These are phyloP conservation scores for Furcasterigmium furcatum DNA, from an alignment of 2,329 filamentous ascomycete genomes.

Conservation along the genomic window DNA sequence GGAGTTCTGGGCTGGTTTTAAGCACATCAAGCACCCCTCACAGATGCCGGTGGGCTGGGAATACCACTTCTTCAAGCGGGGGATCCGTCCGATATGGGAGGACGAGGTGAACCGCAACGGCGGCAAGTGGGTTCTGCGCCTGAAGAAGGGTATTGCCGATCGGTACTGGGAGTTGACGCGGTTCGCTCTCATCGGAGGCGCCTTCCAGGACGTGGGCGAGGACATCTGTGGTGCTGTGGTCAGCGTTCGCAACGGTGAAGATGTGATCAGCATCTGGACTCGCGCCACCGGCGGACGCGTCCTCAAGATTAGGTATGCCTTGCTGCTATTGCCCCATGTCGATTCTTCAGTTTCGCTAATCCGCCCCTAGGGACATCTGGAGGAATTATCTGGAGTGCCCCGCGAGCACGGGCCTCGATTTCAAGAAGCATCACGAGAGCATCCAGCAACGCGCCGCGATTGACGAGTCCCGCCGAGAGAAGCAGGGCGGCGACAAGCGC, in stretches of 20 bases:
- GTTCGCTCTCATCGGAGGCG: slow-evolving; percentile 86
- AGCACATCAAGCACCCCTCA: slow-evolving; percentile 86
- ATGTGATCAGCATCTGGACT: slow-evolving; percentile 97
- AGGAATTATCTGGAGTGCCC: slow-evolving; percentile 86
- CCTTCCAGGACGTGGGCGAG: slow-evolving; percentile 88
- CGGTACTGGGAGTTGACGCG: slow-evolving; percentile 96
- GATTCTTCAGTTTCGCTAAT: not conserved
- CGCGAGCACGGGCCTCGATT: slow-evolving; percentile 84
- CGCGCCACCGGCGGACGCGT: slow-evolving; percentile 89
- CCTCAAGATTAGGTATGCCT: slow-evolving; percentile 85
- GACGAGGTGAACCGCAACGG: slow-evolving; percentile 95
- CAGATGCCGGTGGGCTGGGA: slow-evolving; percentile 87
- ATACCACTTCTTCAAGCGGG: slow-evolving; percentile 97
- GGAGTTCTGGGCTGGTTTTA: slow-evolving; percentile 88
- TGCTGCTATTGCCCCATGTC: slow-evolving; percentile 5
- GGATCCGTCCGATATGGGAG: slow-evolving; percentile 96
- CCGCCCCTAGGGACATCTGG: slow-evolving; percentile 77
- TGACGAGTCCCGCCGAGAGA: slow-evolving; percentile 88
- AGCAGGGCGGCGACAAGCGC: slow-evolving; percentile 50
- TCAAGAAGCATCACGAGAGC: slow-evolving; percentile 94
- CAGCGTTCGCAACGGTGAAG: slow-evolving; percentile 91
- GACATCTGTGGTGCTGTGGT: slow-evolving; percentile 94
- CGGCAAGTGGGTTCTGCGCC: slow-evolving; percentile 93
- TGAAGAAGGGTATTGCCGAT: slow-evolving; percentile 97
- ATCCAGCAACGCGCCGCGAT: slow-evolving; percentile 89